Percentiles rank a stretch among this genome's conserved stretches.
phyloP scores from a whole-genome alignment of 2,329 filamentous ascomycete species.

The Colletotrichum shisoi region DNA sequence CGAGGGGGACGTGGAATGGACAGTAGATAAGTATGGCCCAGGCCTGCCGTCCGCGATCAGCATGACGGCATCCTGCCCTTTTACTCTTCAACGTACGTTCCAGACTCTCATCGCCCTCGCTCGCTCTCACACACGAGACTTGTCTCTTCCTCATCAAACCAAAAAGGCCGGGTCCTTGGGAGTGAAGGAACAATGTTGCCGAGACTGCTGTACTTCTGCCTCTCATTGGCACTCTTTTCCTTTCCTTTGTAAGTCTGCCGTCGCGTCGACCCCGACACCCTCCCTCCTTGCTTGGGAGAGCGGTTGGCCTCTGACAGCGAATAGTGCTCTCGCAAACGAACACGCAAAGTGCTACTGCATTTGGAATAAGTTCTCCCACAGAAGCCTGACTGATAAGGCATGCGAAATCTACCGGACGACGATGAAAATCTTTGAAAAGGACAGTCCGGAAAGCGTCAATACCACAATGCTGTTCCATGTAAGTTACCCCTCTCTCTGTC shows the following conservation, averaged over 20 bases:
- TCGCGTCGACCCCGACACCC: not conserved
- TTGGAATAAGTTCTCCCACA: not conserved
- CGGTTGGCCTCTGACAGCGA: not conserved
- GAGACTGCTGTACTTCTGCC: not conserved
- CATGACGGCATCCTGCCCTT: not conserved
- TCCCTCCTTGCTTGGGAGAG: not conserved
- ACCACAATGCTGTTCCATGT: slow-evolving; percentile 15
- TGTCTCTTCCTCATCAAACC: too few relatives aligned
- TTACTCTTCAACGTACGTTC: not conserved
- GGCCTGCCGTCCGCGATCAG: not conserved
- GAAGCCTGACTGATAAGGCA: slow-evolving; percentile 13
- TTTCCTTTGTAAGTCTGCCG: slow-evolving; percentile 12
- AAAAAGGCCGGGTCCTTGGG: too few relatives aligned
- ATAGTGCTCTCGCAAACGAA: slow-evolving; percentile 10
- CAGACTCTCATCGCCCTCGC: too few relatives aligned
- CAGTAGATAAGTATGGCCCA: slow-evolving; percentile 6
- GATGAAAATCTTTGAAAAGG: slow-evolving; percentile 13
- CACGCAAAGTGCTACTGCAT: slow-evolving; percentile 19
- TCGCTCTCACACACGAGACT: too few relatives aligned
- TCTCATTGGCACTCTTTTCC: slow-evolving; percentile 1
- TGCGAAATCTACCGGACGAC: slow-evolving; percentile 15
- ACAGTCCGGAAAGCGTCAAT: not conserved
- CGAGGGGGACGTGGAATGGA: not conserved
- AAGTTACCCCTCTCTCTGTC: not conserved
- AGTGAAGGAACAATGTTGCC: not conserved